Evolutionary conservation across 2,329 filamentous ascomycete genomes (phyloP), one percentile per base, ranked within the genome.

Genomic region (Phyllosticta paracitricarpa): DNA sequence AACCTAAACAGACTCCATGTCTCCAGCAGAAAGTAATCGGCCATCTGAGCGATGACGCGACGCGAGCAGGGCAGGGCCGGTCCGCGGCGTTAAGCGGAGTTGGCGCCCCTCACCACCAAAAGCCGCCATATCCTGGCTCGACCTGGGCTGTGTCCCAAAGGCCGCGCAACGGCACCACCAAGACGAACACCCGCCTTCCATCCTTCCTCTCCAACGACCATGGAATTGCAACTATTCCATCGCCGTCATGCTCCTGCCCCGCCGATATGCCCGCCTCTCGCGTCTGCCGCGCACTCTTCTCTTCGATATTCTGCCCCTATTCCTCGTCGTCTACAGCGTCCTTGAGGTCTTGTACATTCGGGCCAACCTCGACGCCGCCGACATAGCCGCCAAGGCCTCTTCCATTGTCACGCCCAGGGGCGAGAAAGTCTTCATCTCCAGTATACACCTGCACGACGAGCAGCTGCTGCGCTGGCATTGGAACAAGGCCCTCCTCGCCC

Each of bases 391-490:
- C 55, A 51, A 51, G 51, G 33, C 48, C 51, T 51, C 33, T 12
- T 33, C 56, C 55, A 51, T 54, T 8, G 40, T 54, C 56, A 24
- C 35, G 28, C n/a, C 25, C 12, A 54, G 30, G 33, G 60, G 60
- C 10, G 60, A 62, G 26, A 58, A 58, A 33, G 80, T 90, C 64
- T 90, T 84, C 73, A 88, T 91, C 63, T 83, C 85, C 4, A 83
- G 82, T 63, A 83, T 87, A 69, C 85, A 88, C 68, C 89, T 85
- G 79, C 89, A 88, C 67, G 83, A 83, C 64, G 87, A 82, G 63
- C 69, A 71, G 1, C 75, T 89, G 25, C 77, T 90, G 2, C 78
- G 81, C 7, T 75, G 76, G 4, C 80, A 85, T 66, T 90, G 87
- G 87, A 84, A 80, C 64, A 72, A 78, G 5, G 84, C 84, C 0